phyloP scores from a whole-genome alignment of 1,284 basidiomycete genomes.

The Phylloporus gajari region DNA sequence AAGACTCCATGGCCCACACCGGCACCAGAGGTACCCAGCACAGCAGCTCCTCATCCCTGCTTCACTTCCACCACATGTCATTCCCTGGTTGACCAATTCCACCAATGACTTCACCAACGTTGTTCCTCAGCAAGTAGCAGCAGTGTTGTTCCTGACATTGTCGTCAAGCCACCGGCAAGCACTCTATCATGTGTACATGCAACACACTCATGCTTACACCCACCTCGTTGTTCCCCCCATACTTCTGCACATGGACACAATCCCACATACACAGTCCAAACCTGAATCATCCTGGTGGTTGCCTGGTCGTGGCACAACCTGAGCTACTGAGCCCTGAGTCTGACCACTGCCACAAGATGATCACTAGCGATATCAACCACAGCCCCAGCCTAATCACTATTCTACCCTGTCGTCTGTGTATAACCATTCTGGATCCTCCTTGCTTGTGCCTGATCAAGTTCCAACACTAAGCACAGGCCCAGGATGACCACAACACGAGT shows the following conservation, averaged over 20 bases:
- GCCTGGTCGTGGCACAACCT: slow-evolving; percentile 24
- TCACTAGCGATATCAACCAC: slow-evolving; percentile 5
- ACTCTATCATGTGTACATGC: neutral
- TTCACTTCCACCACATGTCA: slow-evolving; percentile 17
- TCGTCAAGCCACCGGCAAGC: slow-evolving; percentile 49
- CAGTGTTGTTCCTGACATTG: slow-evolving; percentile 43
- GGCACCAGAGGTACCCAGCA: slow-evolving; percentile 16
- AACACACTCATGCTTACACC: neutral
- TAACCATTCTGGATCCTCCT: slow-evolving; percentile 20
- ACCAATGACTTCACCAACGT: slow-evolving; percentile 42
- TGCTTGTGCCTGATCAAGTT: slow-evolving; percentile 8
- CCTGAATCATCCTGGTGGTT: slow-evolving; percentile 36
- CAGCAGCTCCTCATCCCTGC: neutral
- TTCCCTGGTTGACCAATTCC: slow-evolving; percentile 35
- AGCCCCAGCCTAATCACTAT: slow-evolving; percentile 48
- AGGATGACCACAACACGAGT: neutral
- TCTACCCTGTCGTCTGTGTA: slow-evolving; percentile 1
- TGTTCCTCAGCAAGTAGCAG: slow-evolving; percentile 37
- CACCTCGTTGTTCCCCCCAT: neutral
- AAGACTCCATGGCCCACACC: slow-evolving; percentile 28
- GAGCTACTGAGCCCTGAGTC: slow-evolving; percentile 45
- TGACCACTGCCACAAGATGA: slow-evolving; percentile 37
- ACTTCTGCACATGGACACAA: neutral
- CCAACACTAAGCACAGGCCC: neutral
- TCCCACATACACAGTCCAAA: slow-evolving; percentile 36